These are phyloP conservation scores for Debaryomyces udenii DNA, from an alignment of 1,139 yeast genomes.

Conservation along the genomic window DNA sequence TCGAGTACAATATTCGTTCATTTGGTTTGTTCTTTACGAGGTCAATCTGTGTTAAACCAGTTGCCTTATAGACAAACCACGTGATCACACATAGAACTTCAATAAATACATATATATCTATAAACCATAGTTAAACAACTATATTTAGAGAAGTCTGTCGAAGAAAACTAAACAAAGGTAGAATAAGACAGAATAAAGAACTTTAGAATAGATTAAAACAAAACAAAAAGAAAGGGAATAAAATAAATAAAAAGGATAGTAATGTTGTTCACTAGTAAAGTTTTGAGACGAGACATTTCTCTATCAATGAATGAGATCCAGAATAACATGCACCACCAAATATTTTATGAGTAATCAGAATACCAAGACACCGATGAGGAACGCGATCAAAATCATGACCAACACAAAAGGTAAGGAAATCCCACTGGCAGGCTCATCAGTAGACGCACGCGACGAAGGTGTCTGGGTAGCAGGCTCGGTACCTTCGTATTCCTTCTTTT, in stretches of 20 bases:
- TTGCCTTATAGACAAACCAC: neutral
- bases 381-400: slow-evolving; percentile 55
- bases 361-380: slow-evolving; percentile 62
- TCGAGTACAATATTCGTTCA: neutral
- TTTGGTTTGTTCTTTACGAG: too few relatives aligned
- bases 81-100: neutral
- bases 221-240: slow-evolving; percentile 1
- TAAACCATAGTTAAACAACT: neutral
- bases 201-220: neutral
- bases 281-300: slow-evolving; percentile 1
- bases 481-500: slow-evolving; percentile 12
- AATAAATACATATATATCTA: neutral
- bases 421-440: slow-evolving; percentile 44
- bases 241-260: slow-evolving; percentile 2
- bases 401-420: slow-evolving; percentile 56
- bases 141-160: neutral
- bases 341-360: slow-evolving; percentile 31
- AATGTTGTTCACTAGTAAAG: slow-evolving; percentile 5
- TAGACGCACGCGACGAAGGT: slow-evolving; percentile 16
- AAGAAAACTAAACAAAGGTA: neutral
- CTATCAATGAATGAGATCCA: slow-evolving; percentile 1
- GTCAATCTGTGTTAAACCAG: neutral
- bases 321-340: slow-evolving; percentile 4
- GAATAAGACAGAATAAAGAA: slow-evolving; percentile 3
- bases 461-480: slow-evolving; percentile 9